phyloP scores from a whole-genome alignment of 192 early-diverging fungal genomes.

The Helicostylum pulchrum region DNA sequence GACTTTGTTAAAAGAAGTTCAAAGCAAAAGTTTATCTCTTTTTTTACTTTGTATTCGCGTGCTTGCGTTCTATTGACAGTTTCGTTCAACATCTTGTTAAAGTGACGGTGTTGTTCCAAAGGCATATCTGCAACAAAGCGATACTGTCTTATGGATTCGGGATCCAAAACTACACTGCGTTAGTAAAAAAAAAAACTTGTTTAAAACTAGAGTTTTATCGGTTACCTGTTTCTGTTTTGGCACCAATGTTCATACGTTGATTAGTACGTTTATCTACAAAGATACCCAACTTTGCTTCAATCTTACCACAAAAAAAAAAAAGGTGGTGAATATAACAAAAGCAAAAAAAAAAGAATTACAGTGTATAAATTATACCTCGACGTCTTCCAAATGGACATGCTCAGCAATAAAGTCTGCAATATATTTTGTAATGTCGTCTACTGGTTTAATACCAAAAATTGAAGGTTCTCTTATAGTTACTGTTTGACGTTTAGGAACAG shows the following conservation, averaged over 20 bases:
- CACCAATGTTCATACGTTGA: conserved; percentile 59
- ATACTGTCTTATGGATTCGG: conserved; percentile 28
- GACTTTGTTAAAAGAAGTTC: not conserved
- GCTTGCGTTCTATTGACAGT: conserved; percentile 54
- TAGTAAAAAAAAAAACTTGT: conserved; percentile 3
- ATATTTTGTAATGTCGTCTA: conserved; percentile 58
- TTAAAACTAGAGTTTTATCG: not conserved
- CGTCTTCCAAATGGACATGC: conserved; percentile 47
- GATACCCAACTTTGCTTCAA: conserved; percentile 90
- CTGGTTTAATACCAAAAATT: conserved; percentile 58
- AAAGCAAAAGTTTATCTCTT: not conserved
- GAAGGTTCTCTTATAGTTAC: conserved; percentile 44
- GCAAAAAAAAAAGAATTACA: not conserved
- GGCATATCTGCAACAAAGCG: conserved; percentile 89
- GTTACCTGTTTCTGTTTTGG: conserved; percentile 61
- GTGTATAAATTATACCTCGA: conserved; percentile 44
- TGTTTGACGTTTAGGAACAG: not conserved
- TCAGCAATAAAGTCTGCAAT: conserved; percentile 65
- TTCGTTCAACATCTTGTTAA: conserved; percentile 80
- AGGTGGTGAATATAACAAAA: no score
- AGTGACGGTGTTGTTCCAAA: conserved; percentile 76
- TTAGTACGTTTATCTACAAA: conserved; percentile 66
- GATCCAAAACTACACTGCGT: conserved; percentile 21
- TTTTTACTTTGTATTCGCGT: conserved; percentile 38
- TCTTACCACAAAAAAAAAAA: conserved; percentile 43